Conservation (phyloP, 164 flowering plant genomes). For the Annona squamosa region DNA sequence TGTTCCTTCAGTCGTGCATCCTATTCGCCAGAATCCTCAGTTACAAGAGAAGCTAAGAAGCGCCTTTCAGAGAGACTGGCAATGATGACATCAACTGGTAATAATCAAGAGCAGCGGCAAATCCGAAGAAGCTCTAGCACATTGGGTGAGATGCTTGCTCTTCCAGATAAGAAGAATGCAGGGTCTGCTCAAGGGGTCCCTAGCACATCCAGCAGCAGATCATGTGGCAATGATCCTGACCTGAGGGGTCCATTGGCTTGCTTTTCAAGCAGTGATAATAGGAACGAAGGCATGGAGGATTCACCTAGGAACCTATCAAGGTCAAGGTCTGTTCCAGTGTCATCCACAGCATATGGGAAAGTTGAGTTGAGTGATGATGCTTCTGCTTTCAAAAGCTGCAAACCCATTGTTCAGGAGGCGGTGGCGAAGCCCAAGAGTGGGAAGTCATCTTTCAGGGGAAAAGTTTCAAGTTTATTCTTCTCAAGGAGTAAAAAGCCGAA, state of each 20-base stretch:
- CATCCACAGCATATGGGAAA: slow-evolving; percentile 42
- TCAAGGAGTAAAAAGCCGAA: slow-evolving; percentile 59
- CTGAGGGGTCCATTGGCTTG: slow-evolving; percentile 26
- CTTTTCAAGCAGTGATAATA: slow-evolving; percentile 19
- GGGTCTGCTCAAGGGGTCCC: slow-evolving; percentile 24
- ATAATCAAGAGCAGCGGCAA: slow-evolving; percentile 50
- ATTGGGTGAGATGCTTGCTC: slow-evolving; percentile 95
- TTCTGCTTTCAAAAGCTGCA: slow-evolving; percentile 29
- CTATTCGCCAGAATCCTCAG: slow-evolving; percentile 82
- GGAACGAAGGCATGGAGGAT: slow-evolving; percentile 25
- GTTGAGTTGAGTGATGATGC: slow-evolving; percentile 34
- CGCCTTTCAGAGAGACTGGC: slow-evolving; percentile 97
- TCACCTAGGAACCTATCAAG: slow-evolving; percentile 58
- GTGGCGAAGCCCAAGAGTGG: slow-evolving; percentile 40
- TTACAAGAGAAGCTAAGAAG: slow-evolving; percentile 92
- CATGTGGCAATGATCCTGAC: slow-evolving; percentile 35
- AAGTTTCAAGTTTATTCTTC: slow-evolving; percentile 80
- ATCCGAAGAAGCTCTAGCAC: slow-evolving; percentile 73
- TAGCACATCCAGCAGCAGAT: slow-evolving; percentile 17
- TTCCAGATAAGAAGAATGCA: slow-evolving; percentile 54
- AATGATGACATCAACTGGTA: slow-evolving; percentile 58
- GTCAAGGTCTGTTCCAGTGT: slow-evolving; percentile 88
- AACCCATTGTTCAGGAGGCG: slow-evolving; percentile 32
- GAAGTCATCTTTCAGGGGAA: slow-evolving; percentile 67
- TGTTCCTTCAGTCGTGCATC: slow-evolving; percentile 73